A percentile compares a stretch with the other conserved stretches of the same genome.
Conservation (phyloP, 208 protist genomes). For the Trypanosoma rangeli region DNA sequence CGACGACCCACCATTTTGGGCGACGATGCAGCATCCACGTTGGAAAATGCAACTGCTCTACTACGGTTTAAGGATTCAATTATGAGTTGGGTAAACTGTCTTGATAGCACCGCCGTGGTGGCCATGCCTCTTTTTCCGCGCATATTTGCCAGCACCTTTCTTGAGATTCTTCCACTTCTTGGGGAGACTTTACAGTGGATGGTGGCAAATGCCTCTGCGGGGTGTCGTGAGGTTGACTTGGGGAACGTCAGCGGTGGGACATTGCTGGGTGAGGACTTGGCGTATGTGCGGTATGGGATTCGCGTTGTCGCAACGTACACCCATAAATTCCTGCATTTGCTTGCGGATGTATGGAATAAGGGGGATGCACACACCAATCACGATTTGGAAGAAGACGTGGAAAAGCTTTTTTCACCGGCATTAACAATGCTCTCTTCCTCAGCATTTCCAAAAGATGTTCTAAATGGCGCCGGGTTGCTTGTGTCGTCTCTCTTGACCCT, state of each 20-base stretch:
- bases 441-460: constrained; percentile 85
- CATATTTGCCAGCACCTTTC: constrained; percentile 72
- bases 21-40: neutral
- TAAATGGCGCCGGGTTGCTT: constrained; percentile 83
- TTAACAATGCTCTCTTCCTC: constrained; percentile 65
- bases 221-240: neutral
- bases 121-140: constrained; percentile 68
- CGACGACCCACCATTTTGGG: constrained; percentile 10
- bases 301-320: constrained; percentile 82
- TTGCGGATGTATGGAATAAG: constrained; percentile 15
- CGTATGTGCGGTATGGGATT: constrained; percentile 81
- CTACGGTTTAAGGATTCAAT: constrained; percentile 38
- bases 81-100: constrained; percentile 70
- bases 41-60: neutral
- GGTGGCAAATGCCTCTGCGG: constrained; percentile 46
- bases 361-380: neutral
- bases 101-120: constrained; percentile 71
- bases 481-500: constrained; percentile 76
- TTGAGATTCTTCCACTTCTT: constrained; percentile 70
- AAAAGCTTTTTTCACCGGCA: constrained; percentile 44
- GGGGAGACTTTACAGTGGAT: constrained; percentile 69
- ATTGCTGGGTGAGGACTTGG: constrained; percentile 80
- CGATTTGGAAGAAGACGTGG: constrained; percentile 30
- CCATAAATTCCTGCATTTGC: constrained; percentile 68
- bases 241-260: constrained; percentile 15